Conservation (phyloP, 495 filamentous ascomycete species). For the Evernia prunastri region DNA sequence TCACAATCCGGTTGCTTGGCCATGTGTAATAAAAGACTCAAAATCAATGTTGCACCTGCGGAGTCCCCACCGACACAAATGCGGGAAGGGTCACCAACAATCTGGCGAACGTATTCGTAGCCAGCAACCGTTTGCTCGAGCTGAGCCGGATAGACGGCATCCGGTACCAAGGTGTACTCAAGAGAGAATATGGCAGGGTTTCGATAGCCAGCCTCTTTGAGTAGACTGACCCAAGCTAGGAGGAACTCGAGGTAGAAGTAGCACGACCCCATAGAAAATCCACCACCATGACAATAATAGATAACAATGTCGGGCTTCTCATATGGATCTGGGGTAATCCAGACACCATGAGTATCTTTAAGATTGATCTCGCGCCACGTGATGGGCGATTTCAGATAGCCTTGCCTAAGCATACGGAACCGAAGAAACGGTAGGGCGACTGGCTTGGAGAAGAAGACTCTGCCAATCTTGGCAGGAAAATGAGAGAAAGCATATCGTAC, state of each 20-base stretch:
- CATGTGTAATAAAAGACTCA: conserved; percentile 59
- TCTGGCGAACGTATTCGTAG: conserved; percentile 57
- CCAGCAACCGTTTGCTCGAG: conserved; percentile 56
- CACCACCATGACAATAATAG: conserved; percentile 72
- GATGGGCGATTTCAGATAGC: conserved; percentile 52
- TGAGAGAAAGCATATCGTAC: conserved; percentile 69
- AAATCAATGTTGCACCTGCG: conserved; percentile 62
- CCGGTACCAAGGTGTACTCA: conserved; percentile 74
- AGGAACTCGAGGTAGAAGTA: conserved; percentile 82
- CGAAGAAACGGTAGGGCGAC: conserved; percentile 65
- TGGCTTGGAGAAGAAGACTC: conserved; percentile 67
- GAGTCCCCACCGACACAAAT: conserved; percentile 68
- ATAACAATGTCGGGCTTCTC: conserved; percentile 59
- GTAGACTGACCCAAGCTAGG: conserved; percentile 53
- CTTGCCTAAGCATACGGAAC: conserved; percentile 68
- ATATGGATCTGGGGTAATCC: conserved; percentile 48
- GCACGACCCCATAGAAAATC: conserved; percentile 68
- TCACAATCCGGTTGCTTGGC: conserved; percentile 32
- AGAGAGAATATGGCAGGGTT: conserved; percentile 74
- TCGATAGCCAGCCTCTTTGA: conserved; percentile 51
- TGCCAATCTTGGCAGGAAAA: conserved; percentile 57
- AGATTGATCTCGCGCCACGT: conserved; percentile 49
- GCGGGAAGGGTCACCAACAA: conserved; percentile 44
- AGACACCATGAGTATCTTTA: conserved; percentile 51
- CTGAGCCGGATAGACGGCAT: conserved; percentile 61